phyloP scores from a whole-genome alignment of 1,284 basidiomycete species.

The Ceratobasidium sp. region DNA sequence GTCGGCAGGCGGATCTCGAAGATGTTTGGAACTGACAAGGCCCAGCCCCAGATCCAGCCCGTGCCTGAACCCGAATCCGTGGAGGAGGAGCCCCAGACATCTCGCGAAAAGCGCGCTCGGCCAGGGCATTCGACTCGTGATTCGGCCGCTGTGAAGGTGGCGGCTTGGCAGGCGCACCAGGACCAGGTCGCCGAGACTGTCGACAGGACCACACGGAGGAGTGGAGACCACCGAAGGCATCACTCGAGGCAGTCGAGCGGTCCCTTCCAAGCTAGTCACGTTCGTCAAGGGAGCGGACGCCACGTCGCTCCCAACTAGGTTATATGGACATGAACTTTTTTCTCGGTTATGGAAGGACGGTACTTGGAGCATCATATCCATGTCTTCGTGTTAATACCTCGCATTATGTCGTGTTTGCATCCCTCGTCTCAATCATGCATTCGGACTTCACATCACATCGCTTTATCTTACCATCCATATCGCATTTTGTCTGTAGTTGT shows the following conservation, averaged over 20 bases:
- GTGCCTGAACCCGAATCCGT: not conserved
- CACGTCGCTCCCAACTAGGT: slow-evolving; percentile 29
- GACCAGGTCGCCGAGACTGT: slow-evolving; percentile 54
- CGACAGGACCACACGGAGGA: not conserved
- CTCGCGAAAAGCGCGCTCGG: not conserved
- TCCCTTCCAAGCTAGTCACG: not conserved
- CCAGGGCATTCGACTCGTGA: not conserved
- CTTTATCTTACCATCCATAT: too few species aligned
- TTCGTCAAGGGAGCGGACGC: slow-evolving; percentile 5
- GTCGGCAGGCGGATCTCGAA: slow-evolving; percentile 7
- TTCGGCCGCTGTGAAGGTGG: slow-evolving; percentile 63
- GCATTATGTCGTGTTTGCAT: too few species aligned
- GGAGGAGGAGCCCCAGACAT: not conserved
- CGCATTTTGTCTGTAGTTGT: too few species aligned
- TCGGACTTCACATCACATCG: too few species aligned
- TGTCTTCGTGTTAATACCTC: too few species aligned
- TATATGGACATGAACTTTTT: too few species aligned
- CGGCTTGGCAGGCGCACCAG: slow-evolving; percentile 80
- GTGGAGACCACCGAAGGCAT: not conserved
- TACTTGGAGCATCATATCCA: too few species aligned
- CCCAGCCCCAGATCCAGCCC: not conserved
- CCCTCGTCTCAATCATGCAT: too few species aligned
- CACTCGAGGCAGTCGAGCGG: slow-evolving; percentile 10
- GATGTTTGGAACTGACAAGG: slow-evolving; percentile 6
- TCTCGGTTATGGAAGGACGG: too few species aligned